These are phyloP conservation scores for Alternaria sp. DNA, from an alignment of 2,329 filamentous ascomycete genomes.

Conservation along the genomic window DNA sequence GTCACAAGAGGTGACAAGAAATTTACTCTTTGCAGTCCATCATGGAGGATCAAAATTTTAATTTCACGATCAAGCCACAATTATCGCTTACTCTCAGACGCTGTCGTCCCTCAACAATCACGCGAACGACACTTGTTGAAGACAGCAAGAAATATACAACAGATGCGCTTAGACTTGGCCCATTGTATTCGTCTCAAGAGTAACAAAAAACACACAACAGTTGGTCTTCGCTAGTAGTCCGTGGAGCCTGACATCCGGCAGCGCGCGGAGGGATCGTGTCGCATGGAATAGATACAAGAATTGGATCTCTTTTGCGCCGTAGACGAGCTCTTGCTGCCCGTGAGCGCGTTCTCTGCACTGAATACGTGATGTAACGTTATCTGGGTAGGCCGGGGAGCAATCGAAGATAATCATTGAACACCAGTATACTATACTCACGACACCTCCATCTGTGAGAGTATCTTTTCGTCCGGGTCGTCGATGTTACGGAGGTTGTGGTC, in stretches of 20 bases:
- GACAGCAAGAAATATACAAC: not conserved
- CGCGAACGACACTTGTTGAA: not conserved
- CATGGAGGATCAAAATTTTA: not conserved
- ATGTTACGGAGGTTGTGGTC: not conserved
- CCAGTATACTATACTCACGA: not conserved
- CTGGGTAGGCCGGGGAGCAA: too few species aligned
- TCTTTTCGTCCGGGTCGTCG: not conserved
- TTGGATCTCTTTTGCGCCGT: not conserved
- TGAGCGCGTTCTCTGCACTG: not conserved
- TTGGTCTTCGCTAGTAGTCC: not conserved
- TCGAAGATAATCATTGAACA: not conserved
- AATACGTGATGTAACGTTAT: too few species aligned
- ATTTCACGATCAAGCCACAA: not conserved
- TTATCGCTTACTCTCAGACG: not conserved
- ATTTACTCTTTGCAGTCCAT: not conserved
- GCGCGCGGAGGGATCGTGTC: not conserved
- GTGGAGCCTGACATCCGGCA: not conserved
- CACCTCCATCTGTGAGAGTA: not conserved
- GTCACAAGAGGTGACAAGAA: not conserved
- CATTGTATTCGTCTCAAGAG: not conserved
- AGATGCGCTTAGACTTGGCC: not conserved
- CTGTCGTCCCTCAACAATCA: not conserved
- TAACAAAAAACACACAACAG: not conserved
- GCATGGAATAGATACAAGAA: not conserved
- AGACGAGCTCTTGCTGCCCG: not conserved